Conservation (phyloP, 139 green algal species). For the Pseudopediastrum boryanum region DNA sequence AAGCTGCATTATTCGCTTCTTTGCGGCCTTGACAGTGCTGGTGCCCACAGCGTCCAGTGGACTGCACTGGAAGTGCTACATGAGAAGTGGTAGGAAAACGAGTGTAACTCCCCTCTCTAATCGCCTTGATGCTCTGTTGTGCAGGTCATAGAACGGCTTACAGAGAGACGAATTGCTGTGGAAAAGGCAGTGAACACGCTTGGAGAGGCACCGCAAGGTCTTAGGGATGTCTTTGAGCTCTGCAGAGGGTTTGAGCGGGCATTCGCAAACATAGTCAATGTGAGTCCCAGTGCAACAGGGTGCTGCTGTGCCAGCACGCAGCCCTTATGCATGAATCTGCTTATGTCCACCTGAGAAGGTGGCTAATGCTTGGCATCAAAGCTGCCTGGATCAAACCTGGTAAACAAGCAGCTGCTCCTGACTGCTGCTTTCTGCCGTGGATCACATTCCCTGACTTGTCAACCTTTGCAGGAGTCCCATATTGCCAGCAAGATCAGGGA, state of each 20-base stretch:
- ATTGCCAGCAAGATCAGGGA: conserved; percentile 81
- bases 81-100: too few species aligned
- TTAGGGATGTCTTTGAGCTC: conserved; percentile 86
- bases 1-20: too few species aligned
- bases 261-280: conserved; percentile 78
- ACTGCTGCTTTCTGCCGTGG: too few species aligned
- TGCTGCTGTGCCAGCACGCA: too few species aligned
- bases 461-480: conserved; percentile 64
- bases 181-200: conserved; percentile 81
- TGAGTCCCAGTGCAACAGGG: conserved; percentile 38
- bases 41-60: too few species aligned
- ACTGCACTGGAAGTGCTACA: too few species aligned
- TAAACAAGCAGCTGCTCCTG: too few species aligned
- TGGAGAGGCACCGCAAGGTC: conserved; percentile 68
- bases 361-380: too few species aligned
- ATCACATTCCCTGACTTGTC: not conserved
- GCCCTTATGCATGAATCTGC: not conserved
- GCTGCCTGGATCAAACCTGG: too few species aligned
- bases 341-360: too few species aligned
- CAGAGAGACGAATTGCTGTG: conserved; percentile 61
- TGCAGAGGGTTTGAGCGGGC: conserved; percentile 88
- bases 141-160: conserved; percentile 72
- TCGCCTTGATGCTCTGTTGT: not conserved
- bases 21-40: too few species aligned
- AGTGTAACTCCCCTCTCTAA: too few species aligned